Percentiles rank a stretch among this genome's conserved stretches.
These are phyloP conservation scores for Diddensiella caesifluorescens DNA, from an alignment of 805 yeast genomes.

Conservation along the genomic window DNA sequence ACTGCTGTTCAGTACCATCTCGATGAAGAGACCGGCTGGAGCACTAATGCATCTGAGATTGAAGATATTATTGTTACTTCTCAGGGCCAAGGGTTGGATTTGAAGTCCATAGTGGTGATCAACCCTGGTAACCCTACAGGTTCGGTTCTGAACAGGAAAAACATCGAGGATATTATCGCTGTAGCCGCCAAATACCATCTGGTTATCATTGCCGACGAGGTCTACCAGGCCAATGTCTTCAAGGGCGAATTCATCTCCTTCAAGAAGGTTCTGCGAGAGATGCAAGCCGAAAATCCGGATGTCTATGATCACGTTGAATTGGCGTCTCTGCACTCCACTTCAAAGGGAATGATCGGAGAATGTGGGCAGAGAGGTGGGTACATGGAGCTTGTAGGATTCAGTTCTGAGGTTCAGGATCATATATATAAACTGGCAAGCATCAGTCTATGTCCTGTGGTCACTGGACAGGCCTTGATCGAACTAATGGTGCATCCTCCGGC, in stretches of 20 bases:
- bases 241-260: slow-evolving; percentile 77
- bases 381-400: slow-evolving; percentile 87
- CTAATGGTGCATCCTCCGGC: slow-evolving; percentile 90
- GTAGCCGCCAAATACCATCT: slow-evolving; percentile 82
- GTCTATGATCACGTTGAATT: slow-evolving; percentile 69
- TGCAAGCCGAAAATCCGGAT: slow-evolving; percentile 51
- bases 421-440: slow-evolving; percentile 84
- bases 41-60: slow-evolving; percentile 57
- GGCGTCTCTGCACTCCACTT: slow-evolving; percentile 94
- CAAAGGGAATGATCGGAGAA: slow-evolving; percentile 96
- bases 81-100: slow-evolving; percentile 33
- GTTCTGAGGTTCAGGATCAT: slow-evolving; percentile 59
- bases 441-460: slow-evolving; percentile 87
- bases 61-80: slow-evolving; percentile 26
- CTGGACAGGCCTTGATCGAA: slow-evolving; percentile 91
- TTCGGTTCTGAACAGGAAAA: slow-evolving; percentile 58
- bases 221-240: slow-evolving; percentile 90
- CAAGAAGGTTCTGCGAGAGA: slow-evolving; percentile 66
- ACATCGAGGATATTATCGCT: slow-evolving; percentile 64
- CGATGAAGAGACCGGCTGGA: slow-evolving; percentile 80
- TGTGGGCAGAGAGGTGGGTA: slow-evolving; percentile 99
- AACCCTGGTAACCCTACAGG: slow-evolving; percentile 99
- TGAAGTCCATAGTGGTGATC: slow-evolving; percentile 82
- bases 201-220: slow-evolving; percentile 94
- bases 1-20: slow-evolving; percentile 81